Conservation (phyloP, 371 early-diverging fungal genomes). For the Haplosporangium sp. region DNA sequence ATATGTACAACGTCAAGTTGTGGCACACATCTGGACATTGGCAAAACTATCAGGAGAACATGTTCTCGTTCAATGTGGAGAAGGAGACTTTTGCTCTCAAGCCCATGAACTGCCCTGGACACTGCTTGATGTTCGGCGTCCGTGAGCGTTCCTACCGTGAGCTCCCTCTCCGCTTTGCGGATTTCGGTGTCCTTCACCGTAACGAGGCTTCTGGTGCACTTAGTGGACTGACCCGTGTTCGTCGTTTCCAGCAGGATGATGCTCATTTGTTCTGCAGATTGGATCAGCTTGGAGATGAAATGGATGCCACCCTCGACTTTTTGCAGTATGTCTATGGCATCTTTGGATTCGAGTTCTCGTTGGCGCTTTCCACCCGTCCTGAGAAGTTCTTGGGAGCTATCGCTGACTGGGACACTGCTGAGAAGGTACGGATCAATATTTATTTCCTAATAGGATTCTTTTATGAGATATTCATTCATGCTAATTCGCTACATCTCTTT, state of each 20-base stretch:
- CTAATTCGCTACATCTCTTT: not conserved
- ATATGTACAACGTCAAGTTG: slow-evolving; percentile 94
- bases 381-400: slow-evolving; percentile 92
- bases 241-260: slow-evolving; percentile 99
- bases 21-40: slow-evolving; percentile 99
- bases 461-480: not conserved
- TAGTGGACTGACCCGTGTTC: slow-evolving; percentile 97
- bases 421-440: slow-evolving; percentile 59
- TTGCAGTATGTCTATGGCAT: slow-evolving; percentile 87
- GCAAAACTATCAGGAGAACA: slow-evolving; percentile 98
- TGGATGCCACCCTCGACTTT: slow-evolving; percentile 85
- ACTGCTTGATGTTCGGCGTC: slow-evolving; percentile 97
- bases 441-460: not conserved
- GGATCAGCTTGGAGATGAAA: slow-evolving; percentile 87
- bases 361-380: slow-evolving; percentile 96
- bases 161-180: slow-evolving; percentile 98
- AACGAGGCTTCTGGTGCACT: slow-evolving; percentile 99
- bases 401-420: slow-evolving; percentile 96
- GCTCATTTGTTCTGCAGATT: slow-evolving; percentile 98
- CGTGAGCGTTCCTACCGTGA: slow-evolving; percentile 96
- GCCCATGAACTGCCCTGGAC: slow-evolving; percentile 99
- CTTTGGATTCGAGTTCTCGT: slow-evolving; percentile 87
- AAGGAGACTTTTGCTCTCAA: slow-evolving; percentile 95
- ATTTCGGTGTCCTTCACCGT: slow-evolving; percentile 99
- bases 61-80: slow-evolving; percentile 96